Base-by-base conservation (phyloP, 305 asterid species). In the Solanum hybrid region DNA sequence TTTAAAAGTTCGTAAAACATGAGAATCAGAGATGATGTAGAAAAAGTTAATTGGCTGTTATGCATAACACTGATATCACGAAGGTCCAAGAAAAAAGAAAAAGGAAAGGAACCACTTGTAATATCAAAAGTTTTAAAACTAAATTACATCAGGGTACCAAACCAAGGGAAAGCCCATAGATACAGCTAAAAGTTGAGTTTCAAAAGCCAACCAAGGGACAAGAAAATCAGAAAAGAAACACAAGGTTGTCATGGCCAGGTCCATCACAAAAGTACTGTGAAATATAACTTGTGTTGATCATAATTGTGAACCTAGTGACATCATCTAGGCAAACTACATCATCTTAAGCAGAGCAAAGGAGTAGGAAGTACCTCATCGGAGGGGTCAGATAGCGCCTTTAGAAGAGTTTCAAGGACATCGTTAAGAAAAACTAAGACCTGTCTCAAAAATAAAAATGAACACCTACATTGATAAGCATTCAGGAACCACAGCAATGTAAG, bases 321-420 rank as follows among this genome's bases (percentile, higher is more conserved):
- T 10, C 88, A 83, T 45, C 88, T 57, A 45, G 88, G 88, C 38
- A 83, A 83, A 83, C 75, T 29, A 29, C 17, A 36, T 79, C 86
- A 84, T 84, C 88, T 86, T 86, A 86, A 86, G 51, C 57, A 86
- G 15, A 86, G 33, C 39, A 61, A 86, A 61, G 79, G 78, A 32
- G 75, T 12, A 86, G 11, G 57, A 61, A 32, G 89, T 98, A 98
- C 99, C 99, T 98, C 96, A 86, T 98, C 99, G 57, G 99, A 97
- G 82, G 99, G 98, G 94, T 98, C 99, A 80, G 99, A 97, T 45
- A 98, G 96, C 12, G 98, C 97, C 95, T 97, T 95, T 87, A 98
- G 91, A 92, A 98, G 99, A 32, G 98, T 93, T 89, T 95, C 98
- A 85, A 97, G 97, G 91, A 97, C 92, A 84, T 97, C 99, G 88